phyloP scores from a whole-genome alignment of 495 filamentous ascomycete genomes.

The Mytilinidion resinicola region DNA sequence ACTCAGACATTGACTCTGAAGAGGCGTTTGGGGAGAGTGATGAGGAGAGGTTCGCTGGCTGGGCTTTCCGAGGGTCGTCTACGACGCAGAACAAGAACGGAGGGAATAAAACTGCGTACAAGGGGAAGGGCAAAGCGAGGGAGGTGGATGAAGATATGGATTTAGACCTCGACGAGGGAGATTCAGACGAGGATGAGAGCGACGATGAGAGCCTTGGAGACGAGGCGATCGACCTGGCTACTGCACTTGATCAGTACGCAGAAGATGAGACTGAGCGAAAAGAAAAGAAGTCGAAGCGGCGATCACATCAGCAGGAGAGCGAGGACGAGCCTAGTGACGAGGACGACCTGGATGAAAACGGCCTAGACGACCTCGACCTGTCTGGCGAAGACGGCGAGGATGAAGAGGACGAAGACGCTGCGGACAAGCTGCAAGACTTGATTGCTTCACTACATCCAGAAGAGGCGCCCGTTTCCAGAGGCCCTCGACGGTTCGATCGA shows the following conservation, averaged over 20 bases:
- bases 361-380: slow-evolving; percentile 42
- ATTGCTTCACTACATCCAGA: slow-evolving; percentile 59
- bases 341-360: slow-evolving; percentile 40
- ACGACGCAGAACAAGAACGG: slow-evolving; percentile 31
- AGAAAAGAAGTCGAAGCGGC: slow-evolving; percentile 32
- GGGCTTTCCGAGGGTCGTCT: slow-evolving; percentile 33
- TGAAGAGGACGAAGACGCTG: slow-evolving; percentile 49
- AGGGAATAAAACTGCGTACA: slow-evolving; percentile 23
- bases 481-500: slow-evolving; percentile 32
- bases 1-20: slow-evolving; percentile 71
- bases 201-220: slow-evolving; percentile 65
- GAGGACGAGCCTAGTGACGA: slow-evolving; percentile 44
- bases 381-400: slow-evolving; percentile 54
- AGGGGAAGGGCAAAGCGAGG: slow-evolving; percentile 26
- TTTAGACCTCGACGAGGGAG: slow-evolving; percentile 51
- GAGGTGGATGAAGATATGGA: slow-evolving; percentile 40
- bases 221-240: slow-evolving; percentile 78
- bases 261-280: slow-evolving; percentile 32
- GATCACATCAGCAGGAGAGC: slow-evolving; percentile 25
- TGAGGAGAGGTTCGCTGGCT: slow-evolving; percentile 42
- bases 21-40: slow-evolving; percentile 78
- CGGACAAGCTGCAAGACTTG: slow-evolving; percentile 61
- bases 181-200: slow-evolving; percentile 44
- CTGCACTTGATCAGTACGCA: slow-evolving; percentile 69
- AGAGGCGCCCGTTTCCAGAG: slow-evolving; percentile 25